A percentile compares a stretch with the other conserved stretches of the same genome.
These are phyloP conservation scores for Silene coronaria DNA, from an alignment of 179 eudicot species.

Conservation along the genomic window DNA sequence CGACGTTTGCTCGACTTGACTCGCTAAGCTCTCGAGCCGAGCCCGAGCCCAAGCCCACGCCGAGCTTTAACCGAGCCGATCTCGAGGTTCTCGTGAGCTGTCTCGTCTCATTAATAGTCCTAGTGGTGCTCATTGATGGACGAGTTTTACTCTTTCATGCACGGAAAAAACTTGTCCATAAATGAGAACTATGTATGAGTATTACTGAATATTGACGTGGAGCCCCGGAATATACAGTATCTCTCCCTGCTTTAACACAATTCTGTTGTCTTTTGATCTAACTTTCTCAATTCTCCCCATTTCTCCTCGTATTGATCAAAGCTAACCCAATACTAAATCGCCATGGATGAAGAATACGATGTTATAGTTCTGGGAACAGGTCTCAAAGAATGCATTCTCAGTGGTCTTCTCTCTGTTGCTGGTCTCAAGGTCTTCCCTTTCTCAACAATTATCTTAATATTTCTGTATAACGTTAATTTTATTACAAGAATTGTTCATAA, in stretches of 20 bases:
- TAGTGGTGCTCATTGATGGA: too few species aligned
- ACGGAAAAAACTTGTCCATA: too few species aligned
- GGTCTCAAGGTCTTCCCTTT: conserved; percentile 44
- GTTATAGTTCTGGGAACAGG: conserved; percentile 74
- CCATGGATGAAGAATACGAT: conserved; percentile 73
- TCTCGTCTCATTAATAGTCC: too few species aligned
- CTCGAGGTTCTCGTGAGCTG: too few species aligned
- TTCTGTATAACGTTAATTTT: not conserved
- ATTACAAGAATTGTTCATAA: not conserved
- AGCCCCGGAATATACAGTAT: not conserved
- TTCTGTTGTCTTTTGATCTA: not conserved
- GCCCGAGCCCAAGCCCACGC: too few species aligned
- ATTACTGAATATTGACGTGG: not conserved
- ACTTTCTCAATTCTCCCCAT: not conserved
- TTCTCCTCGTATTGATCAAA: not conserved
- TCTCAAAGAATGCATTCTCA: conserved; percentile 74
- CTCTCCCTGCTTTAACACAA: not conserved
- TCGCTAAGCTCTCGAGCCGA: too few species aligned
- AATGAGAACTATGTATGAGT: too few species aligned
- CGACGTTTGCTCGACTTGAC: too few species aligned
- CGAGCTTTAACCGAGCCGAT: too few species aligned
- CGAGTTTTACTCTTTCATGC: too few species aligned
- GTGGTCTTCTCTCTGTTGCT: conserved; percentile 77
- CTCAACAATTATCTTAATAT: not conserved
- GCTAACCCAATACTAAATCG: conserved; percentile 7